Percentiles rank a stretch among this genome's conserved stretches.
phyloP scores from a whole-genome alignment of 306 rosid genomes.

The Bauhinia variegata region DNA sequence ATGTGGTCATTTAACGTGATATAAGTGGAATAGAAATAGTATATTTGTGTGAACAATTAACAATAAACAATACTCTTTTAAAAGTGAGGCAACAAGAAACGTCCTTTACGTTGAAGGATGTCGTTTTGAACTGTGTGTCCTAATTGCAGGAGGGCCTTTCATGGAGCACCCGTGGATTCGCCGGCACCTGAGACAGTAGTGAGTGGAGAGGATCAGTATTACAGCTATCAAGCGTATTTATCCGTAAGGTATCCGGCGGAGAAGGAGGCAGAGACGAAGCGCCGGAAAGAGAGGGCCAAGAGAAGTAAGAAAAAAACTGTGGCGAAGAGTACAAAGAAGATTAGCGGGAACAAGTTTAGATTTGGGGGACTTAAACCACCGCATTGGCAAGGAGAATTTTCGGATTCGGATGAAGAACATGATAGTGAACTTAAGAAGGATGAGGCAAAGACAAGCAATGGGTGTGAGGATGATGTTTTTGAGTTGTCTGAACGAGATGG shows the following conservation, averaged over 20 bases:
- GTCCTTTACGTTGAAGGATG: no score
- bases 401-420: slow-evolving; percentile 4
- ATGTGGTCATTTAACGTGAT: no score
- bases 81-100: no score
- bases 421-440: slow-evolving; percentile 10
- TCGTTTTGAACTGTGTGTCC: slow-evolving; percentile 43
- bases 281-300: slow-evolving; percentile 16
- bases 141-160: slow-evolving; percentile 44
- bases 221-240: slow-evolving; percentile 24
- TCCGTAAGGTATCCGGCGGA: background rate
- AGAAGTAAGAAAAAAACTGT: slow-evolving; percentile 28
- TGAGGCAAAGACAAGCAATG: background rate
- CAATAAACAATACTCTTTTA: no score
- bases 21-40: no score
- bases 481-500: slow-evolving; percentile 39
- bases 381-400: background rate
- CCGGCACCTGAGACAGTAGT: slow-evolving; percentile 34
- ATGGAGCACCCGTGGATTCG: slow-evolving; percentile 38
- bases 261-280: background rate
- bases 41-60: no score
- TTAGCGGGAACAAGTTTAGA: slow-evolving; percentile 22
- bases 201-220: slow-evolving; percentile 43
- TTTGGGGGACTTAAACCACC: background rate
- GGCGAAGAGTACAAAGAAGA: slow-evolving; percentile 12
- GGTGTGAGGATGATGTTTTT: slow-evolving; percentile 13